phyloP scores from a whole-genome alignment of 2,329 filamentous ascomycete genomes.

The Myotisia sp. region DNA sequence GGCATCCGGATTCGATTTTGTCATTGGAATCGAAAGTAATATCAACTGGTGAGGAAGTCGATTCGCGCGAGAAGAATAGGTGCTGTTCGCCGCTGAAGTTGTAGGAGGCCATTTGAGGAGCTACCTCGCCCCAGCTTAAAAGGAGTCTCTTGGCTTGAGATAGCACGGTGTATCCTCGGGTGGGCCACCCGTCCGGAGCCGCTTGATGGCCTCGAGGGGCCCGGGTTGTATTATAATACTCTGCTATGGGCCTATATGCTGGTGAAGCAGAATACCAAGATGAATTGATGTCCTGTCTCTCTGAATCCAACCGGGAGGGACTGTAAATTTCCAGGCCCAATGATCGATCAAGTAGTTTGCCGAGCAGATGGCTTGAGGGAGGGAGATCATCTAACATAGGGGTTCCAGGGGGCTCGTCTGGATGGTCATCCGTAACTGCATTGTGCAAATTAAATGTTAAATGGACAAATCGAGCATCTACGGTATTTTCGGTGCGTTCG shows the following conservation, averaged over 20 bases:
- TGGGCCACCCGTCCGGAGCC: constrained; percentile 50
- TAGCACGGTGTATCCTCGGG: constrained; percentile 44
- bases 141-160: constrained; percentile 40
- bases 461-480: constrained; percentile 40
- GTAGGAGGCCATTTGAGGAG: constrained; percentile 43
- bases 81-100: constrained; percentile 38
- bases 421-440: constrained; percentile 32
- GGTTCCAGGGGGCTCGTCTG: constrained; percentile 29
- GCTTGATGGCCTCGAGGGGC: constrained; percentile 24
- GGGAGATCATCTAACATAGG: constrained; percentile 35
- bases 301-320: constrained; percentile 33
- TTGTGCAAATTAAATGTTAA: constrained; percentile 48
- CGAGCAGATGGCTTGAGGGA: constrained; percentile 29
- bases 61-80: constrained; percentile 38
- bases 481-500: constrained; percentile 37
- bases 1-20: constrained; percentile 38
- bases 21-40: constrained; percentile 27
- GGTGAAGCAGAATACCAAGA: constrained; percentile 41
- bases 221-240: constrained; percentile 38
- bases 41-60: constrained; percentile 27
- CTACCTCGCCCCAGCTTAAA: constrained; percentile 41
- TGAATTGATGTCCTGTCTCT: constrained; percentile 43
- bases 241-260: constrained; percentile 32
- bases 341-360: constrained; percentile 34
- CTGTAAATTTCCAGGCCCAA: constrained; percentile 42